A percentile compares a stretch with the other conserved stretches of the same genome.
phyloP scores from a whole-genome alignment of 2,329 filamentous ascomycete species.

The Diaporthe aspalathi region DNA sequence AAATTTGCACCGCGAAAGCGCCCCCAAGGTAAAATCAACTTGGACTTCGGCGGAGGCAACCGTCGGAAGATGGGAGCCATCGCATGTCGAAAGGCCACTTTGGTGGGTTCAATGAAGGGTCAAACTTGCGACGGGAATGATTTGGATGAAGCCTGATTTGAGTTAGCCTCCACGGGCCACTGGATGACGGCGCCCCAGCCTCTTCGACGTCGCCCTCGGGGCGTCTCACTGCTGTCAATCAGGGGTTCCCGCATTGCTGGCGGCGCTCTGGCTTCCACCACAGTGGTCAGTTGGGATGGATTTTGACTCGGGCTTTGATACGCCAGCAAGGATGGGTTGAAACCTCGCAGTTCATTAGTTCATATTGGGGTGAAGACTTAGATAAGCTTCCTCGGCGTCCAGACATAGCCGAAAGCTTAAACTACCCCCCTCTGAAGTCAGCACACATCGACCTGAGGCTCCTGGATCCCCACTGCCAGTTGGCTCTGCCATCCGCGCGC shows the following conservation, averaged over 20 bases:
- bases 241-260: not conserved
- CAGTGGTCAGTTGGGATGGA: not conserved
- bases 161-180: not conserved
- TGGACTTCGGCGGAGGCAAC: not conserved
- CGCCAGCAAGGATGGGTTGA: constrained; percentile 25
- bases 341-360: constrained; percentile 5
- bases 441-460: not conserved
- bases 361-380: constrained; percentile 5
- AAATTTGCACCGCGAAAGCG: not conserved
- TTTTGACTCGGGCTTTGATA: constrained; percentile 27
- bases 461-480: not conserved
- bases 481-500: constrained; percentile 4
- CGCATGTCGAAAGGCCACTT: not conserved
- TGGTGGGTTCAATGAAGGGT: not conserved
- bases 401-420: constrained; percentile 26
- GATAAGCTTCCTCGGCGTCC: constrained; percentile 32
- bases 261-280: not conserved
- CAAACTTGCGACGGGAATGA: not conserved
- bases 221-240: constrained; percentile 21
- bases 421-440: too few relatives aligned
- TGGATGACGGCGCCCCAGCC: not conserved
- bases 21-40: too few relatives aligned
- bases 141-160: constrained; percentile 3
- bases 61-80: not conserved
- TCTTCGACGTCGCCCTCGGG: not conserved